Evolutionary conservation across 768 basidiomycete species (phyloP).

Genomic region (Strobilomyces confusus): DNA sequence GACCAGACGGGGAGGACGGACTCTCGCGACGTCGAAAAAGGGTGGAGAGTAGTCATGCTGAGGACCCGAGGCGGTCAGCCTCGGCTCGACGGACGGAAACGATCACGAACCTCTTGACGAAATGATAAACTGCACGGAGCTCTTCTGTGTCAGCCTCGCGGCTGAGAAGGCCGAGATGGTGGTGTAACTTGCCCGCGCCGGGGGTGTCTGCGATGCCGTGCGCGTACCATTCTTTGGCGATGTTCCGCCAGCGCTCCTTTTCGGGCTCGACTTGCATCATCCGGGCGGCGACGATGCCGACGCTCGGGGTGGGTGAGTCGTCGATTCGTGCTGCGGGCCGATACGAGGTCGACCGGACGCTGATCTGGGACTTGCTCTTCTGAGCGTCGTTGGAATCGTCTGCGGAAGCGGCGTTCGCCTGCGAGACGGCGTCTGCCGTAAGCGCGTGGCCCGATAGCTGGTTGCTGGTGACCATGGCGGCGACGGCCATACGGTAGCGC

Average conservation of each 20-base stretch:
- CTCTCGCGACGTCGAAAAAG: slow-evolving; percentile 85
- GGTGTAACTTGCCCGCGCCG: slow-evolving; percentile 92
- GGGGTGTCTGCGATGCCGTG: slow-evolving; percentile 84
- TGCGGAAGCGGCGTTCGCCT: slow-evolving; percentile 35
- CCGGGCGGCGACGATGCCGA: slow-evolving; percentile 80
- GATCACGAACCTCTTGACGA: slow-evolving; percentile 77
- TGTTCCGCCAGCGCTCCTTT: slow-evolving; percentile 85
- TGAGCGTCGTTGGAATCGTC: slow-evolving; percentile 21
- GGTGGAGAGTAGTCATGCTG: slow-evolving; percentile 89
- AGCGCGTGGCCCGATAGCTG: slow-evolving; percentile 41
- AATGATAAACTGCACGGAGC: slow-evolving; percentile 85
- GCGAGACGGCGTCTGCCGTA: slow-evolving; percentile 54
- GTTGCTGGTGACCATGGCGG: slow-evolving; percentile 67
- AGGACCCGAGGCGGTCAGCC: slow-evolving; percentile 5
- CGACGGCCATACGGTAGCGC: slow-evolving; percentile 92
- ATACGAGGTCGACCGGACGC: slow-evolving; percentile 38
- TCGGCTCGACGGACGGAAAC: background rate
- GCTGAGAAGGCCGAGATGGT: slow-evolving; percentile 86
- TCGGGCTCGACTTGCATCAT: slow-evolving; percentile 85
- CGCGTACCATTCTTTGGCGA: slow-evolving; percentile 92
- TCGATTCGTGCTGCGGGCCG: slow-evolving; percentile 54
- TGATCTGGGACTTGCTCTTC: slow-evolving; percentile 36
- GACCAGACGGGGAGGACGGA: slow-evolving; percentile 90
- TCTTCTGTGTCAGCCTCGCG: slow-evolving; percentile 83
- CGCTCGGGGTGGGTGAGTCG: slow-evolving; percentile 67